Percentiles rank a stretch among this genome's conserved stretches.
phyloP scores from a whole-genome alignment of 1,284 basidiomycete genomes.

The Rhodofomes roseus region DNA sequence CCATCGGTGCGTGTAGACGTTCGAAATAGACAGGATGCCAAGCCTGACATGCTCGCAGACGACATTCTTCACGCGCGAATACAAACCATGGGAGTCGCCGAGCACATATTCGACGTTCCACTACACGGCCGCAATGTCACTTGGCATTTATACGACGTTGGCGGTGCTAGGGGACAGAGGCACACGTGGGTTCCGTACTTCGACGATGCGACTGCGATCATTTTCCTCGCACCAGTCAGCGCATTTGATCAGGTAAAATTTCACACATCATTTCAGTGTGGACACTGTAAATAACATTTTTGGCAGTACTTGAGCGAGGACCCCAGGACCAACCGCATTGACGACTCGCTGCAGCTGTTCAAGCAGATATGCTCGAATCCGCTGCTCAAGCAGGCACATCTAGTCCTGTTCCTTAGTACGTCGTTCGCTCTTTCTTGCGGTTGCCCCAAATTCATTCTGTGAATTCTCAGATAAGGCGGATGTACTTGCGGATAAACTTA shows the following conservation, averaged over 20 bases:
- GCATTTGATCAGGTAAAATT: conserved; percentile 75
- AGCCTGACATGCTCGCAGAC: conserved; percentile 38
- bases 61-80: conserved; percentile 81
- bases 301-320: conserved; percentile 78
- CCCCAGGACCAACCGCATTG: conserved; percentile 75
- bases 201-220: conserved; percentile 83
- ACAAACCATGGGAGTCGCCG: conserved; percentile 80
- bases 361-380: conserved; percentile 80
- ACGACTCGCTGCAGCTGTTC: conserved; percentile 80
- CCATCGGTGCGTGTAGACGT: conserved; percentile 48
- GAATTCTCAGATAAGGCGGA: conserved; percentile 65
- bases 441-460: not conserved
- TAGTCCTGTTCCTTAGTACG: conserved; percentile 77
- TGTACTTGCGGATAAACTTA: conserved; percentile 65
- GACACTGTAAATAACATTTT: not conserved
- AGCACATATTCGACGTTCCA: conserved; percentile 71
- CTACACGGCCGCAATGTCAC: conserved; percentile 71
- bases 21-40: not conserved
- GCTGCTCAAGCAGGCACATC: conserved; percentile 71
- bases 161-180: conserved; percentile 78
- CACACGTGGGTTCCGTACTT: conserved; percentile 82
- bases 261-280: not conserved
- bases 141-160: conserved; percentile 81
- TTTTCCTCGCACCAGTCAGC: conserved; percentile 82
- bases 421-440: conserved; percentile 8